Conservation (phyloP, 257 asterid genomes). For the Jacaranda mimosifolia region DNA sequence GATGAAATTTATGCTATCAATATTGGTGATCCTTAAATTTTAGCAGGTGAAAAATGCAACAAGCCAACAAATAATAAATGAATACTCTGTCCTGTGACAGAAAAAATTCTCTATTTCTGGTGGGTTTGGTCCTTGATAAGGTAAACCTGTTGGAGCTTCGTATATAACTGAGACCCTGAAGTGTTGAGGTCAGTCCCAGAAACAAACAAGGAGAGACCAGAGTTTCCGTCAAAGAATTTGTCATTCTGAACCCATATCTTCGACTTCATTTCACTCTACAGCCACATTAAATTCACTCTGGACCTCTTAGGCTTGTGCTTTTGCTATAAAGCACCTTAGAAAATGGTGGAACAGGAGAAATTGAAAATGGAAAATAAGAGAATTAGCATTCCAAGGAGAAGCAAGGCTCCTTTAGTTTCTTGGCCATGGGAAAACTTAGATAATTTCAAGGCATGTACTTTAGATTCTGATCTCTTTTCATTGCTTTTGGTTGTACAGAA, state of each 20-base stretch:
- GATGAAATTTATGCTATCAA: background rate
- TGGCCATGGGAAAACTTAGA: conserved; percentile 92
- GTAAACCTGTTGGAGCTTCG: background rate
- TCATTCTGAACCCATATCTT: conserved; percentile 24
- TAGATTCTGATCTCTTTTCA: conserved; percentile 44
- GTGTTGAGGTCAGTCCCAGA: too few species aligned
- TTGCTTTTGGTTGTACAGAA: background rate
- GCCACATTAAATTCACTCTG: too few species aligned
- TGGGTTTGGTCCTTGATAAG: too few species aligned
- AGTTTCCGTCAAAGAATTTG: conserved; percentile 26
- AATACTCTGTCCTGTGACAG: background rate
- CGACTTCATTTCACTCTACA: too few species aligned
- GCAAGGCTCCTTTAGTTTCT: conserved; percentile 66
- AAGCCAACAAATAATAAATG: background rate
- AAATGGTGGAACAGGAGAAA: conserved; percentile 1
- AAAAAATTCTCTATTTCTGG: background rate
- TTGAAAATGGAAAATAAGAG: conserved; percentile 41
- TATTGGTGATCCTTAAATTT: background rate
- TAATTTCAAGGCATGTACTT: conserved; percentile 64
- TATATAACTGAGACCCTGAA: background rate
- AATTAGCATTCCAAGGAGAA: conserved; percentile 31
- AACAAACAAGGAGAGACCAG: too few species aligned
- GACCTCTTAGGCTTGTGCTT: background rate
- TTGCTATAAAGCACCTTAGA: background rate
- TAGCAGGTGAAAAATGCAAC: conserved; percentile 1